A percentile compares a stretch with the other conserved stretches of the same genome.
Evolutionary conservation across 2,329 filamentous ascomycete species (phyloP).

Genomic region (Cercospora canescens): DNA sequence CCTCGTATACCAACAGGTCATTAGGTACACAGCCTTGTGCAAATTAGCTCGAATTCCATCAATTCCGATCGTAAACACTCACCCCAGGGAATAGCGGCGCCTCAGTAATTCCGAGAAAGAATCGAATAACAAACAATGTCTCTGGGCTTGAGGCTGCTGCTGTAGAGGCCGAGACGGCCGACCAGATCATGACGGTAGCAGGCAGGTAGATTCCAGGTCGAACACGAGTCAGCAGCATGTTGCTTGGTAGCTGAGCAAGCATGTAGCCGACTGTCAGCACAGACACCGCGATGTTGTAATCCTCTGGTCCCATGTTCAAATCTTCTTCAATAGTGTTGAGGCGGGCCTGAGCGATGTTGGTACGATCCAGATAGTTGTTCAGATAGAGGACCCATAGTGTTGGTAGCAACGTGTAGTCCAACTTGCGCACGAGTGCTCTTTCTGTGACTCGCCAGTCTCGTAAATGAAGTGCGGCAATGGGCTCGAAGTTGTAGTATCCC

Average conservation of each 20-base stretch:
- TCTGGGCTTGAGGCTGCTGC: conserved; percentile 37
- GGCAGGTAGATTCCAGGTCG: conserved; percentile 44
- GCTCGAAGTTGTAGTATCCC: background rate
- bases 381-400: conserved; percentile 2
- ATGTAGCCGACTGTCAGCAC: conserved; percentile 8
- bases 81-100: conserved; percentile 39
- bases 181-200: conserved; percentile 34
- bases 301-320: background rate
- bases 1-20: conserved; percentile 45
- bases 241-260: conserved; percentile 37
- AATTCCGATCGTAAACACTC: background rate
- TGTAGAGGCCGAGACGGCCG: conserved; percentile 32
- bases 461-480: conserved; percentile 1
- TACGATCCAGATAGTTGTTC: conserved; percentile 3
- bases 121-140: conserved; percentile 38
- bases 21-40: conserved; percentile 36
- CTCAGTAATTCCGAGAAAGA: conserved; percentile 38
- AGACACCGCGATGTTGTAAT: conserved; percentile 10
- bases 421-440: conserved; percentile 2
- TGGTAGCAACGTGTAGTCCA: conserved; percentile 3
- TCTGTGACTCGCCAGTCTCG: conserved; percentile 3
- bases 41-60: background rate
- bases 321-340: background rate
- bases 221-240: conserved; percentile 48
- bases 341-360: conserved; percentile 6